Evolutionary conservation across 768 basidiomycete species (phyloP), one percentile per base, ranked within the genome.

Genomic region (Mycena pura): DNA sequence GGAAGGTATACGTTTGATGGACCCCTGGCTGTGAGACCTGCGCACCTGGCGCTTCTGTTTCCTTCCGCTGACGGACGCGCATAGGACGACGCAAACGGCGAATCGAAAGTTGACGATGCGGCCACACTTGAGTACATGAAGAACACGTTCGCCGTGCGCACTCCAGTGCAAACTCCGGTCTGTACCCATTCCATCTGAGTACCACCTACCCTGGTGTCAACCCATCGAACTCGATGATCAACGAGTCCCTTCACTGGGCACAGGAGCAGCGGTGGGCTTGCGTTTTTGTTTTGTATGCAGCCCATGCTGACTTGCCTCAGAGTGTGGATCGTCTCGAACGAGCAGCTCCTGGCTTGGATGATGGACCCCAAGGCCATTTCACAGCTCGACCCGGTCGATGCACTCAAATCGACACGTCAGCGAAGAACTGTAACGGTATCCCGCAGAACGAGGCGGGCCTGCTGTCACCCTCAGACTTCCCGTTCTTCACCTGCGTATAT

Each of bases 11-110:
- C 90, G 92, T 76, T 76, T 92, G 64, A 92, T 92, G 91, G 92
- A 92, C 69, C 90, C 90, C 52, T 92, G 89, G 89, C 77, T 92
- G 39, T n/a, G n/a, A n/a, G n/a, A n/a, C n/a, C n/a, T n/a, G n/a
- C n/a, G n/a, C n/a, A n/a, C n/a, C n/a, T n/a, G n/a, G n/a, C n/a
- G n/a, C n/a, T n/a, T n/a, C n/a, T n/a, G n/a, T n/a, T n/a, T n/a
- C n/a, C n/a, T n/a, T n/a, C n/a, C n/a, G n/a, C n/a, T n/a, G n/a
- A n/a, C n/a, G n/a, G n/a, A n/a, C n/a, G n/a, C n/a, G n/a, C n/a
- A n/a, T n/a, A n/a, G n/a, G 87, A 90, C 63, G 43, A 69, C 45
- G 84, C 87, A 0, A 86, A 88, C 66, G 88, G 86, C 24, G 78
- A 54, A 25, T 76, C 68, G 28, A 62, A 65, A 13, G 73, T 83